These are phyloP conservation scores for Grosmannia clavigera DNA, from an alignment of 2,329 filamentous ascomycete genomes.

Conservation along the genomic window DNA sequence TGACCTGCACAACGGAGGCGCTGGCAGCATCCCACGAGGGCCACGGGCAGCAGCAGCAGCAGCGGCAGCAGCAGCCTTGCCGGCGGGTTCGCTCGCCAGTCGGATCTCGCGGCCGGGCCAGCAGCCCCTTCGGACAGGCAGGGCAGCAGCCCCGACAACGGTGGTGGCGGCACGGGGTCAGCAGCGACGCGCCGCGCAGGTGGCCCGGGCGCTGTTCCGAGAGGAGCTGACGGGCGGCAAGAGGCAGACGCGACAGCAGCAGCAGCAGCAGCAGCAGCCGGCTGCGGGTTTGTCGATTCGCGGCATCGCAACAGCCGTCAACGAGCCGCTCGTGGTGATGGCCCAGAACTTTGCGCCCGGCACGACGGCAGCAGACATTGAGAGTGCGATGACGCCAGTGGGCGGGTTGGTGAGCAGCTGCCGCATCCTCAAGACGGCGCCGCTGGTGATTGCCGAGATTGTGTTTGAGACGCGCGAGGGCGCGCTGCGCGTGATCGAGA, in stretches of 20 bases:
- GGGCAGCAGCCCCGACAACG: neutral
- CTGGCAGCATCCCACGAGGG: neutral
- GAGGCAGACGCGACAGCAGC: slow-evolving; percentile 17
- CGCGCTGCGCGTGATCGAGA: slow-evolving; percentile 61
- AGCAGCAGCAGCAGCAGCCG: slow-evolving; percentile 6
- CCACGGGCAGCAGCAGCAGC: slow-evolving; percentile 15
- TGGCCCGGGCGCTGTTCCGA: slow-evolving; percentile 32
- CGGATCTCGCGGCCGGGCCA: slow-evolving; percentile 25
- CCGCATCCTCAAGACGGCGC: slow-evolving; percentile 51
- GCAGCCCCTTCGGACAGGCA: neutral
- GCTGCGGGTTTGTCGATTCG: slow-evolving; percentile 55
- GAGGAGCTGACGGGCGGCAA: slow-evolving; percentile 19
- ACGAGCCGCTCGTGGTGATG: slow-evolving; percentile 51
- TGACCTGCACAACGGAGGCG: slow-evolving; percentile 44
- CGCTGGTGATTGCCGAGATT: slow-evolving; percentile 68
- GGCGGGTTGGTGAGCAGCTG: slow-evolving; percentile 58
- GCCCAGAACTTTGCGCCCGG: slow-evolving; percentile 74
- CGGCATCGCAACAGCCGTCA: slow-evolving; percentile 46
- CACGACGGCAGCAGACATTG: slow-evolving; percentile 71
- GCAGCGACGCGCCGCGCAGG: slow-evolving; percentile 25
- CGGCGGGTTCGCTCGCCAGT: slow-evolving; percentile 28
- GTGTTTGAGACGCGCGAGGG: slow-evolving; percentile 60
- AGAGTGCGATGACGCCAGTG: slow-evolving; percentile 67
- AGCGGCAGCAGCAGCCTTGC: neutral
- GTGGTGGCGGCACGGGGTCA: slow-evolving; percentile 3